Evolutionary conservation across 371 early-diverging fungal genomes (phyloP).

Genomic region (Coemansia sp.): DNA sequence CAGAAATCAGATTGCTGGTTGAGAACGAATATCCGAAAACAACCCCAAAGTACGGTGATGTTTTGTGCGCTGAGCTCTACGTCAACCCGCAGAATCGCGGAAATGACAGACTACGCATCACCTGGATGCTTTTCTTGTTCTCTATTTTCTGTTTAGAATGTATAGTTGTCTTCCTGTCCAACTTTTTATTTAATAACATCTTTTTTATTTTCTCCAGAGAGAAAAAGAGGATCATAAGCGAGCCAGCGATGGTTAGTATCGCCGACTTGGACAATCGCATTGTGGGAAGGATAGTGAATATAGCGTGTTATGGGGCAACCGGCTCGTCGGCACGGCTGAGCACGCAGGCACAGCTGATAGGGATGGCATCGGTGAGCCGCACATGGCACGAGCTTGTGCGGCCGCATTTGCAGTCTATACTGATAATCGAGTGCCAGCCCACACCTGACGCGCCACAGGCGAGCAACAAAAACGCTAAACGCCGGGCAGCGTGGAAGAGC

Average conservation of each 20-base stretch:
- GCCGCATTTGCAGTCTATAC: constrained; percentile 7
- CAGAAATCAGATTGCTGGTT: no score
- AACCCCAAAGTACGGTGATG: no score
- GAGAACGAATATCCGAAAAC: no score
- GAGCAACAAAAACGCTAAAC: background rate
- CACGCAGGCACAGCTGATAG: constrained; percentile 8
- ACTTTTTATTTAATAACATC: background rate
- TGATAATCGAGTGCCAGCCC: constrained; percentile 31
- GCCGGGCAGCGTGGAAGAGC: background rate
- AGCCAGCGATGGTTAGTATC: background rate
- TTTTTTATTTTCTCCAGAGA: background rate
- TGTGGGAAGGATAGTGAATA: constrained; percentile 20
- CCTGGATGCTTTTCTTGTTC: no score
- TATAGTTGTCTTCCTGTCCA: background rate
- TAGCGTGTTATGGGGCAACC: background rate
- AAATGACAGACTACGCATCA: no score
- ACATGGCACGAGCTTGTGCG: constrained; percentile 19
- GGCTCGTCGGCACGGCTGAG: constrained; percentile 10
- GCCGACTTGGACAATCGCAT: constrained; percentile 15
- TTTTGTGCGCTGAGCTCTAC: no score
- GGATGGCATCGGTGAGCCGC: constrained; percentile 18
- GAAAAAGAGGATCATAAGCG: background rate
- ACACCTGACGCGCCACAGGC: background rate
- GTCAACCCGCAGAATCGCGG: no score
- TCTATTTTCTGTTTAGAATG: no score